Conservation (phyloP, 306 rosid species). For the Sphenostylis stenocarpa region DNA sequence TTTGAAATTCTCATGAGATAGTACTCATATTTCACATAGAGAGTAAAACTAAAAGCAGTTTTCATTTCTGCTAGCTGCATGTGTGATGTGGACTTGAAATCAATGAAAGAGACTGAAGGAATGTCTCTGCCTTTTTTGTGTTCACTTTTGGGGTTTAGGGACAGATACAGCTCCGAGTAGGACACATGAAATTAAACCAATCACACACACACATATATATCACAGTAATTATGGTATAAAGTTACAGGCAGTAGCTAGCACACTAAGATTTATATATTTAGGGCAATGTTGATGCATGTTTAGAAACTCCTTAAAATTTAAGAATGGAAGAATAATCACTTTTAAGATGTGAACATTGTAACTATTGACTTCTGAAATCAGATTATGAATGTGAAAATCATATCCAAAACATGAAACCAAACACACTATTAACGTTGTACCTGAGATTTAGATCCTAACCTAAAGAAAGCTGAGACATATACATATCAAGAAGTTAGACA, state of each 20-base stretch:
- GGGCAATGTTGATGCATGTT: background rate
- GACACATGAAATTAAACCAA: conserved; percentile 22
- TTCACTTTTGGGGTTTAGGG: conserved; percentile 21
- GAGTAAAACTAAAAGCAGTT: conserved; percentile 27
- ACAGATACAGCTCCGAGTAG: conserved; percentile 14
- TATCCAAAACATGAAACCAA: too few relatives aligned
- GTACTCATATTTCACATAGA: conserved; percentile 11
- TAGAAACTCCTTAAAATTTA: too few relatives aligned
- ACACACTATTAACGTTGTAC: background rate
- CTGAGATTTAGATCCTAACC: conserved; percentile 3
- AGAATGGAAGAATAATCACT: too few relatives aligned
- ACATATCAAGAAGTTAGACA: background rate
- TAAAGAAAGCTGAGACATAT: background rate
- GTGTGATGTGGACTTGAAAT: conserved; percentile 48
- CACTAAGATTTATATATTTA: background rate
- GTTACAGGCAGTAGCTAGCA: background rate
- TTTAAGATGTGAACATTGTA: too few relatives aligned
- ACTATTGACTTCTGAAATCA: too few relatives aligned
- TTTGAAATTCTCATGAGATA: conserved; percentile 34
- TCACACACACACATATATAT: background rate
- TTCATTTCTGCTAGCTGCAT: conserved; percentile 26
- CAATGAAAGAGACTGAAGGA: conserved; percentile 50
- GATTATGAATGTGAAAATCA: too few relatives aligned
- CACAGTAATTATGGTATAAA: background rate
- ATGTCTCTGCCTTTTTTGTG: conserved; percentile 34